These are phyloP conservation scores for Dendrobium nobile DNA, from an alignment of 106 monocot genomes.

Conservation along the genomic window DNA sequence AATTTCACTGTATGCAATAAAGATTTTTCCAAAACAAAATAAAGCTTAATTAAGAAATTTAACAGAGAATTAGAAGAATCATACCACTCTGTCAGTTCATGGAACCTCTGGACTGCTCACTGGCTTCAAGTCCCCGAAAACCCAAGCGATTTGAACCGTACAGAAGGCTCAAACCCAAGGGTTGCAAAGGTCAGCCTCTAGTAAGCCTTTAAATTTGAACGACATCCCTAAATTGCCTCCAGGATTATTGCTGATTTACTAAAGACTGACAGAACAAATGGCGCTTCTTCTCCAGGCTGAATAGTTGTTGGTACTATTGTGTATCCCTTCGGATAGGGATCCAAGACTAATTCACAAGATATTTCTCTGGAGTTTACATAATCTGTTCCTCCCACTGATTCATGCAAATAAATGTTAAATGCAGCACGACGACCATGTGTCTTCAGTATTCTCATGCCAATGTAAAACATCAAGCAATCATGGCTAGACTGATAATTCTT, in stretches of 20 bases:
- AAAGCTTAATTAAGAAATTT: neutral
- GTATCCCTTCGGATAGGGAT: conserved; percentile 91
- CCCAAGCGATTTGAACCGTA: conserved; percentile 11
- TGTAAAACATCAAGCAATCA: conserved; percentile 89
- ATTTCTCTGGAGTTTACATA: conserved; percentile 99
- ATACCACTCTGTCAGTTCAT: conserved; percentile 15
- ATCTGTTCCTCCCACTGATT: conserved; percentile 95
- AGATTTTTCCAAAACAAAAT: neutral
- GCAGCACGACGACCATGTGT: conserved; percentile 88
- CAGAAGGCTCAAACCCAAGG: conserved; percentile 4
- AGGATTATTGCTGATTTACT: conserved; percentile 77
- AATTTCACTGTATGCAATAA: neutral
- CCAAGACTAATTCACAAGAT: conserved; percentile 90
- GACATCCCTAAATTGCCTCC: conserved; percentile 50
- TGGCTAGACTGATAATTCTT: conserved; percentile 89
- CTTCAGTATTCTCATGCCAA: conserved; percentile 96
- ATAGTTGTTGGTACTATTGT: conserved; percentile 96
- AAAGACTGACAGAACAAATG: conserved; percentile 95
- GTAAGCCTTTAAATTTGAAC: neutral
- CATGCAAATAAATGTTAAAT: conserved; percentile 97
- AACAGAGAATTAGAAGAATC: neutral
- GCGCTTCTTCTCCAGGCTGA: conserved; percentile 98
- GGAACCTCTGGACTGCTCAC: conserved; percentile 5
- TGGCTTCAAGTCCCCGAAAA: neutral
- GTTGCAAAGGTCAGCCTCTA: conserved; percentile 12